Evolutionary conservation across 1,139 yeast species (phyloP), one percentile per base, ranked within the genome.

Genomic region (Spencermartinsiella ligniputridi): DNA sequence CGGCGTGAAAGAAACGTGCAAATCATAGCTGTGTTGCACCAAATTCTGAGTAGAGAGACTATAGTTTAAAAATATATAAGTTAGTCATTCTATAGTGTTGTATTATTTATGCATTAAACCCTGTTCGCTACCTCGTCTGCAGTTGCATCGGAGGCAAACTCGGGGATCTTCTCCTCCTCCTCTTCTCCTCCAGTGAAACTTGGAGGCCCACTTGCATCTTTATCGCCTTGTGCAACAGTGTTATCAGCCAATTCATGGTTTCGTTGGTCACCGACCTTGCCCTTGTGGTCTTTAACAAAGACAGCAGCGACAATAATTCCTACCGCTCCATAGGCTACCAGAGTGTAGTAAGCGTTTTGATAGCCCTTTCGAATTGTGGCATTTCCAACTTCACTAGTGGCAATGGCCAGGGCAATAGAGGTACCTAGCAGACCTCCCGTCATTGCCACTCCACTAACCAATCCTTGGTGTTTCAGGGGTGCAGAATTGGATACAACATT

Each of bases 391-490:
- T 53, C 56, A 35, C 56, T 52, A 2, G 65, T 50, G 2, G 56
- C 48, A 11, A 60, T 46, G 9, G 67, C 61, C 40, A 55, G 49
- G 3, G 57, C 58, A 20, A 64, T 33, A 16, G 63, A 54, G 16
- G 41, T 39, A 1, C 52, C 52, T 3, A 50, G 15, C 51, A 67
- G 70, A 1, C 61, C 60, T 25, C 52, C 45, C 1, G 68, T 57
- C 42, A 56, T 60, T 43, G 54, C 56, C 17, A 65, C 53, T 5
- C 67, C 71, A 18, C 56, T 49, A 4, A 66, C 63, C 9, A 56
- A 51, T 2, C 69, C 68, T 45, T 66, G 70, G 27, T 63, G 52
- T 40, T 63, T 63, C 11, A 57, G 37, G 4, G 70, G 70, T 3
- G 69, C 62, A 13, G 53, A 37, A 2, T 52, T 44, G 33, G 63